Base-by-base conservation (phyloP, 148 eudicot species). In the Rhododendron ferrugineum region DNA sequence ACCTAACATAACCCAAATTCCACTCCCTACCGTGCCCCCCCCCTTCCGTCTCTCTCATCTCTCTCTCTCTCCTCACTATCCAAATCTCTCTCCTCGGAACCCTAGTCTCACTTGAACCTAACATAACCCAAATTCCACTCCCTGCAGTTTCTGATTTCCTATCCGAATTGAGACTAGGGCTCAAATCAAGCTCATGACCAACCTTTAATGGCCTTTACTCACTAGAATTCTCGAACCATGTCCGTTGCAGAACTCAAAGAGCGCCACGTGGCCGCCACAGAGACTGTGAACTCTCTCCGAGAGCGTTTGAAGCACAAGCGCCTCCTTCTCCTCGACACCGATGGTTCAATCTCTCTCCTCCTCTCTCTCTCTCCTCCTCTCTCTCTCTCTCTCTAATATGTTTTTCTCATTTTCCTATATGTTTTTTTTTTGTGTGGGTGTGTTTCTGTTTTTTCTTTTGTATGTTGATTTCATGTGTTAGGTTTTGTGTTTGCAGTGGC, bases 191-290 rank as follows among this genome's bases (percentile, higher is more conserved):
- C 72, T 68, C 42, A 16, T 70, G 54, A 70, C 46, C 58, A 34
- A 58, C 50, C 30, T 56, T 75, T 28, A 56, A 50, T 79, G 82
- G 42, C n/a, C 23, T 79, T 52, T 3, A 30, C 23, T 36, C 32
- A 30, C n/a, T 66, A 40, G 26, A 70, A 28, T 73, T 28, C 1
- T 14, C 6, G 72, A 82, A 89, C 78, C 81, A 87, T 95, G 91
- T 93, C 99, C 28, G 95, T 97, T n/a, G 85, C 91, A 3, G 98
- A 94, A 87, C 90, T 95, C 75, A 95, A 95, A 85, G 98, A 93
- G 85, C 91, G 93, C 79, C 99, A 97, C 88, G 47, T 79, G 64
- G 96, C 93, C 10, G 99, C 98, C 6, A 87, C 93, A 6, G 94
- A 93, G 78, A 92, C 93, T 28, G 93, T 95, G 26, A 91, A 91